A percentile compares a stretch with the other conserved stretches of the same genome.
phyloP scores from a whole-genome alignment of 1,284 basidiomycete species.

The Termitomyces sp. region DNA sequence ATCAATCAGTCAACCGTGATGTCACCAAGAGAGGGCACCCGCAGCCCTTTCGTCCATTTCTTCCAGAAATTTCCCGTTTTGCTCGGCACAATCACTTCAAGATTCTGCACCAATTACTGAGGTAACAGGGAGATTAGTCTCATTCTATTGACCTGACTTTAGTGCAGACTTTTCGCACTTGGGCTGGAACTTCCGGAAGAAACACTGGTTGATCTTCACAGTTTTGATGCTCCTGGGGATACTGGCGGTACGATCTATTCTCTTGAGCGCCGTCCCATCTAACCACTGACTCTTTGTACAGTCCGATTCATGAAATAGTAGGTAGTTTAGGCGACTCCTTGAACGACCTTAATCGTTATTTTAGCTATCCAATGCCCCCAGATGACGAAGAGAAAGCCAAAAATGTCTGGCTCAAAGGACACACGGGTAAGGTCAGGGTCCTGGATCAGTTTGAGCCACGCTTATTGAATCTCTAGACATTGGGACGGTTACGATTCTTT shows the following conservation, averaged over 20 bases:
- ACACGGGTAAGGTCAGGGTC: slow-evolving; percentile 38
- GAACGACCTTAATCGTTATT: not conserved
- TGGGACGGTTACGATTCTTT: slow-evolving; percentile 53
- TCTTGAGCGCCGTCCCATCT: slow-evolving; percentile 21
- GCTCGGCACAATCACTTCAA: slow-evolving; percentile 46
- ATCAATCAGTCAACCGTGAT: slow-evolving; percentile 41
- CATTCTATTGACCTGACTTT: not conserved
- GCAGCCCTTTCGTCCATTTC: slow-evolving; percentile 43
- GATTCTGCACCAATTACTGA: slow-evolving; percentile 44
- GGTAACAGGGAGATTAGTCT: slow-evolving; percentile 23
- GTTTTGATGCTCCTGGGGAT: slow-evolving; percentile 37
- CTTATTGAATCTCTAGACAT: slow-evolving; percentile 35
- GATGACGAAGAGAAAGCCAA: slow-evolving; percentile 53
- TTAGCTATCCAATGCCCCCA: slow-evolving; percentile 32
- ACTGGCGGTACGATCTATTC: slow-evolving; percentile 37
- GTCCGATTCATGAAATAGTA: slow-evolving; percentile 58
- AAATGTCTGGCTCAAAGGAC: slow-evolving; percentile 58
- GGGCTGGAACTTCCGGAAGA: slow-evolving; percentile 59
- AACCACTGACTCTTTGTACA: slow-evolving; percentile 15
- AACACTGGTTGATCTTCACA: slow-evolving; percentile 47
- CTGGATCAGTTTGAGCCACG: not conserved
- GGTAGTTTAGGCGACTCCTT: slow-evolving; percentile 8
- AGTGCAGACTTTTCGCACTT: slow-evolving; percentile 42
- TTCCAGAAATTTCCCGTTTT: slow-evolving; percentile 55
- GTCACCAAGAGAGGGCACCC: slow-evolving; percentile 42